A percentile compares a stretch with the other conserved stretches of the same genome.
Conservation (phyloP, 805 yeast species). For the Priceomyces melissophilus region DNA sequence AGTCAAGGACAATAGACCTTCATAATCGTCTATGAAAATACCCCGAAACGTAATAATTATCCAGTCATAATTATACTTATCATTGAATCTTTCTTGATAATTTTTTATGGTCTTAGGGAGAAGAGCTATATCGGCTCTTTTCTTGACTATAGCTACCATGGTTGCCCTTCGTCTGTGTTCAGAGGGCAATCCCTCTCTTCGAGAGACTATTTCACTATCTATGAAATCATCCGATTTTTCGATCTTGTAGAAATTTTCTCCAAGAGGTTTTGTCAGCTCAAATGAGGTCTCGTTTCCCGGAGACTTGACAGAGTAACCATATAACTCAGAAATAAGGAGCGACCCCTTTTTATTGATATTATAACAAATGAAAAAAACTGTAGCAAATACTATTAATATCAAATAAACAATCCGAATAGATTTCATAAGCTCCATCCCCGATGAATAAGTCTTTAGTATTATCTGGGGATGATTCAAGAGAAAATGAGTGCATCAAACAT, state of each 20-base stretch:
- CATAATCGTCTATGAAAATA: slow-evolving; percentile 13
- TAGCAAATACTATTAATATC: too few species aligned
- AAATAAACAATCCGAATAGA: too few species aligned
- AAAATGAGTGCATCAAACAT: too few species aligned
- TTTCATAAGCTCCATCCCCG: too few species aligned
- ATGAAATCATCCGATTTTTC: not conserved
- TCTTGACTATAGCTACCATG: slow-evolving; percentile 6
- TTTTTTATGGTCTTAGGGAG: slow-evolving; percentile 7
- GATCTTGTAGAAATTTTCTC: not conserved
- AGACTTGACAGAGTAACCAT: too few species aligned
- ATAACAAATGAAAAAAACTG: too few species aligned
- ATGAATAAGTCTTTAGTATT: too few species aligned
- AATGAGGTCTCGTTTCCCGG: too few species aligned
- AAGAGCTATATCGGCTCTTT: slow-evolving; percentile 4
- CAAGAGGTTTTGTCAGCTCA: not conserved
- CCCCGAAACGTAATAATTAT: slow-evolving; percentile 17
- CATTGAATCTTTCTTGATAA: slow-evolving; percentile 19
- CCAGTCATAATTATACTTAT: slow-evolving; percentile 24
- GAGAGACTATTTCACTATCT: not conserved
- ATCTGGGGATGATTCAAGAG: too few species aligned
- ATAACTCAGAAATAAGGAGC: too few species aligned
- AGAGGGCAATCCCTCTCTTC: not conserved
- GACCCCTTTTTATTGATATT: too few species aligned
- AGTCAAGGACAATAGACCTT: slow-evolving; percentile 11
- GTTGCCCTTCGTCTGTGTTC: slow-evolving; percentile 6